A percentile compares a stretch with the other conserved stretches of the same genome.
Evolutionary conservation across 345 rosid species (phyloP).

Genomic region (Corymbia maculata): DNA sequence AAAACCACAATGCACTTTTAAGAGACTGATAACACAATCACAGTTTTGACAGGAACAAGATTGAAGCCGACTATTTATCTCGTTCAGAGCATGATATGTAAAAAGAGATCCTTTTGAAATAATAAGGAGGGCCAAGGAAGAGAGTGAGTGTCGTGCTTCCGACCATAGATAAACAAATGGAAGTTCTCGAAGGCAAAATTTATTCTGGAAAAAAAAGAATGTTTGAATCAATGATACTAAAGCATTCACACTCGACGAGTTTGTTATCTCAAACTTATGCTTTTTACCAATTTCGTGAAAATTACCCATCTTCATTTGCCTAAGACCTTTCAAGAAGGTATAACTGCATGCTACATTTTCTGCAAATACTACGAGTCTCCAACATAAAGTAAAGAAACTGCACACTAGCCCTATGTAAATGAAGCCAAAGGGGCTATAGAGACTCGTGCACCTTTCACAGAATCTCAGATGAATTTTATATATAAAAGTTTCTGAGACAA

Average conservation of each 20-base stretch:
- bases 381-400: not conserved
- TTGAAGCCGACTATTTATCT: not conserved
- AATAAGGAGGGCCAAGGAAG: not conserved
- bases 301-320: not conserved
- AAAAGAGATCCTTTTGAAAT: not conserved
- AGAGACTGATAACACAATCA: not conserved
- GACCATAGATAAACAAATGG: not conserved
- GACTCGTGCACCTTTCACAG: not conserved
- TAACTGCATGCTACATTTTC: not conserved
- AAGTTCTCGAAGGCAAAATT: not conserved
- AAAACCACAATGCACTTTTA: not conserved
- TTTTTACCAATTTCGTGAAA: not conserved
- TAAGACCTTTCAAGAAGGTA: not conserved
- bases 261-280: not conserved
- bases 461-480: not conserved
- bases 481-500: not conserved
- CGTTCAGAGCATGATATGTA: not conserved
- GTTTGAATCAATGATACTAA: not conserved
- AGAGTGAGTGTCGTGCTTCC: not conserved
- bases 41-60: not conserved
- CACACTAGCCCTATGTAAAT: not conserved
- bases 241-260: not conserved
- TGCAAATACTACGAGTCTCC: not conserved
- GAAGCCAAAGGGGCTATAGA: not conserved
- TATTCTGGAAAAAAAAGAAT: not conserved